Conservation (phyloP, 2,329 filamentous ascomycete genomes). For the Leptosphaerulina australis region DNA sequence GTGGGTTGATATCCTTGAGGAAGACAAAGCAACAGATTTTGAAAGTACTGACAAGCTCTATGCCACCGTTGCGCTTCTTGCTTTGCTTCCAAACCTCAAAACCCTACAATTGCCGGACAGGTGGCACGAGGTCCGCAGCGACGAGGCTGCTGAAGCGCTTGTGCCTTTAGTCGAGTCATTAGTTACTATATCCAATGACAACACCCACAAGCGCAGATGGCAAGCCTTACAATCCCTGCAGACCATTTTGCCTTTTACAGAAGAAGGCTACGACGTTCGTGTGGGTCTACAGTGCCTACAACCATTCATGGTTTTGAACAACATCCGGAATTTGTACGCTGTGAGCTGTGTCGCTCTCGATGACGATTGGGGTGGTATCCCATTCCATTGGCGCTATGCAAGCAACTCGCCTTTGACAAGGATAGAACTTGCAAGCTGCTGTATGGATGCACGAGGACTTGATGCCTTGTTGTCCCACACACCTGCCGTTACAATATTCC, state of each 20-base stretch:
- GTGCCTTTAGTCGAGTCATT: conserved; percentile 27
- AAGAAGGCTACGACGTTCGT: conserved; percentile 39
- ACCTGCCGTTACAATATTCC: conserved; percentile 35
- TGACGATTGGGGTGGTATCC: conserved; percentile 38
- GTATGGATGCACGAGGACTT: conserved; percentile 40
- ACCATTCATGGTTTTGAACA: conserved; percentile 35
- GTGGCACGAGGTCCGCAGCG: conserved; percentile 35
- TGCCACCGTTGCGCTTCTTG: conserved; percentile 34
- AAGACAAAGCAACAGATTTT: conserved; percentile 22
- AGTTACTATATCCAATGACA: conserved; percentile 26
- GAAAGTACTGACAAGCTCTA: conserved; percentile 26
- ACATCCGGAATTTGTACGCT: conserved; percentile 38
- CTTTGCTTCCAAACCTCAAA: conserved; percentile 39
- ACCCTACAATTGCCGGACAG: conserved; percentile 34
- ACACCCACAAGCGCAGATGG: conserved; percentile 1
- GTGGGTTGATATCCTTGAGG: conserved; percentile 38
- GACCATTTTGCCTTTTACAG: conserved; percentile 39
- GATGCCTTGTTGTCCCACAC: conserved; percentile 33
- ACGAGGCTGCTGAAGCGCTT: conserved; percentile 25
- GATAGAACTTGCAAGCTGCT: conserved; percentile 41
- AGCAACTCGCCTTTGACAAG: conserved; percentile 32
- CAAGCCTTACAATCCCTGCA: conserved; percentile 33
- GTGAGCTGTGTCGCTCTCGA: conserved; percentile 42
- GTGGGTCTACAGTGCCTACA: conserved; percentile 37
- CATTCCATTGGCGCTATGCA: conserved; percentile 38